Percentiles rank a stretch among this genome's conserved stretches.
phyloP scores from a whole-genome alignment of 257 asterid species.

The Solanum medicagineum region DNA sequence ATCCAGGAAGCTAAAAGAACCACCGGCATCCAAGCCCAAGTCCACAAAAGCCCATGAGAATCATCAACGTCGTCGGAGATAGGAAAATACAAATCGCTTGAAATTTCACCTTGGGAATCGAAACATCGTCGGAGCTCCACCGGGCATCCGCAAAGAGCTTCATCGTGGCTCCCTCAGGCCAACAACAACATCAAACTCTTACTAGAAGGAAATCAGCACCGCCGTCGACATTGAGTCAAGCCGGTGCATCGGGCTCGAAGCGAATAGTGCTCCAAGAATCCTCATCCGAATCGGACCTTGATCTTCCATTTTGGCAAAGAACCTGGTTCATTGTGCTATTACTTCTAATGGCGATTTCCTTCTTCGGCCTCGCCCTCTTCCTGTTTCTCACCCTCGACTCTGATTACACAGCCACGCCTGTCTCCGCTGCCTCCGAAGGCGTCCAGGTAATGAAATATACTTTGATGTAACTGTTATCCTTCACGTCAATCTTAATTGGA shows the following conservation, averaged over 20 bases:
- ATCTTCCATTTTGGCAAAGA: constrained; percentile 52
- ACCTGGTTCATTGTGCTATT: constrained; percentile 46
- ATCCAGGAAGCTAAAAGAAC: neutral
- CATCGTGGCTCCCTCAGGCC: constrained; percentile 84
- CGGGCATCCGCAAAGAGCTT: constrained; percentile 16
- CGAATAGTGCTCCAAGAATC: constrained; percentile 44
- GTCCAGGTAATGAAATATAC: constrained; percentile 42
- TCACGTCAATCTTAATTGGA: neutral
- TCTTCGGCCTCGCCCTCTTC: constrained; percentile 52
- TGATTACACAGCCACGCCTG: constrained; percentile 39
- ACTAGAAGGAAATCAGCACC: constrained; percentile 57
- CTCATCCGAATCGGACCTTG: constrained; percentile 34
- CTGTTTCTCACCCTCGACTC: constrained; percentile 52
- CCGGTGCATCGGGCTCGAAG: constrained; percentile 24
- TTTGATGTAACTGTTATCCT: neutral
- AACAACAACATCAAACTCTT: constrained; percentile 37
- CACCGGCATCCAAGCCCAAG: neutral
- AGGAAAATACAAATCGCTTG: neutral
- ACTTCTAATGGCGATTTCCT: constrained; percentile 57
- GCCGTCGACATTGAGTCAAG: constrained; percentile 18
- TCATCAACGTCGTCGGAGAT: neutral
- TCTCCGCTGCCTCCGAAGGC: constrained; percentile 87
- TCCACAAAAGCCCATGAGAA: neutral
- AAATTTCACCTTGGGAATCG: neutral
- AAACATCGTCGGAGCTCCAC: constrained; percentile 51